Conservation (phyloP, 2,329 filamentous ascomycete species). For the Trichoderma afroharzianum region DNA sequence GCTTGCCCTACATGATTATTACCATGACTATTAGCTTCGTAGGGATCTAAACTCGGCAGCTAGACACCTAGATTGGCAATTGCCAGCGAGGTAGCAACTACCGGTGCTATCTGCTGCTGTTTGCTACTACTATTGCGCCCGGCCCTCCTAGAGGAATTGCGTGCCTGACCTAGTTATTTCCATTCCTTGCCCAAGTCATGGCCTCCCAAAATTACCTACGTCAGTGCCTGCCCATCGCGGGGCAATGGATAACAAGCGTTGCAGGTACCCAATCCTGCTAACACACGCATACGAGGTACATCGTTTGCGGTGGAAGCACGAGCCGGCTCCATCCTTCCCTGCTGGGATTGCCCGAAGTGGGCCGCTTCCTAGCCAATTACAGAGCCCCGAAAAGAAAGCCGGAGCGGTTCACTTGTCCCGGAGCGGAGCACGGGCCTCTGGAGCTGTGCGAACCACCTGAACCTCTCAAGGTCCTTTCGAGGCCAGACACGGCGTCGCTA, state of each 20-base stretch:
- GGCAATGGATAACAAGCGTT: not conserved
- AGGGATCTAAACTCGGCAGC: not conserved
- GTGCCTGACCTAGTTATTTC: slow-evolving; percentile 1
- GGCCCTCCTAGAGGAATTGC: not conserved
- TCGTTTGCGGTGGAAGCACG: not conserved
- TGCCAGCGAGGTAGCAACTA: not conserved
- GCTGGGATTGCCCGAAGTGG: slow-evolving; percentile 4
- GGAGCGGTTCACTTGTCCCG: slow-evolving; percentile 1
- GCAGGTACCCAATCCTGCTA: not conserved
- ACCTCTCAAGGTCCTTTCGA: not conserved
- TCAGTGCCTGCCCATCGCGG: slow-evolving; percentile 4
- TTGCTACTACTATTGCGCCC: not conserved
- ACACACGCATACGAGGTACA: not conserved
- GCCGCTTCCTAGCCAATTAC: not conserved
- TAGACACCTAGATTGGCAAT: not conserved
- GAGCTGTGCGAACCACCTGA: not conserved
- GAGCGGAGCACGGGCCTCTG: not conserved
- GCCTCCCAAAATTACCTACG: not conserved
- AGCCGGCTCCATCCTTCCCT: not conserved
- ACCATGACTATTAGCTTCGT: too few relatives aligned
- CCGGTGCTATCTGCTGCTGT: not conserved
- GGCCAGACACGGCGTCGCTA: not conserved
- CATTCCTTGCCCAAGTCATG: not conserved
- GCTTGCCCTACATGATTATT: not conserved
- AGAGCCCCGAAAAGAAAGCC: slow-evolving; percentile 4